These are phyloP conservation scores for Talaromyces amestolkiae DNA, from an alignment of 2,329 filamentous ascomycete genomes.

Conservation along the genomic window DNA sequence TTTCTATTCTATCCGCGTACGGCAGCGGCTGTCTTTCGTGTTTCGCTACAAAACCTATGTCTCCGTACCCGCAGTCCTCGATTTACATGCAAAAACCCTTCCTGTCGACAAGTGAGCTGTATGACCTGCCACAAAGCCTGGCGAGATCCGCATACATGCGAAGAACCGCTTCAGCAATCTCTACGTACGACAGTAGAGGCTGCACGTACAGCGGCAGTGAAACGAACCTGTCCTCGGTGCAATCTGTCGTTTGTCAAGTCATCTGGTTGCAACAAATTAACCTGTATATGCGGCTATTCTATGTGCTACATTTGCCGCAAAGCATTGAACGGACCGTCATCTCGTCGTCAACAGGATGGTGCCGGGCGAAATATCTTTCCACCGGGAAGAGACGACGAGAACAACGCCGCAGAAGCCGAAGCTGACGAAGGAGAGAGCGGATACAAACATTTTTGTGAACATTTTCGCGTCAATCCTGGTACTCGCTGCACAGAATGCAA, in stretches of 20 bases:
- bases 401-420: conserved; percentile 13
- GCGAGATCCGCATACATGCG: conserved; percentile 85
- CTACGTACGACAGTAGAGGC: conserved; percentile 87
- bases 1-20: conserved; percentile 55
- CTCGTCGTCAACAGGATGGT: not conserved
- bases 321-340: conserved; percentile 43
- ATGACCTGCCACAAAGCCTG: conserved; percentile 78
- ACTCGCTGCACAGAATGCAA: conserved; percentile 74
- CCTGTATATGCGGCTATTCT: conserved; percentile 90
- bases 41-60: conserved; percentile 64
- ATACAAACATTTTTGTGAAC: conserved; percentile 93
- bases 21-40: conserved; percentile 52
- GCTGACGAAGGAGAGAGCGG: conserved; percentile 56
- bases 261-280: conserved; percentile 93
- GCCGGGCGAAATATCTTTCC: not conserved
- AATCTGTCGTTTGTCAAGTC: conserved; percentile 90
- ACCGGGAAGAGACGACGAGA: not conserved
- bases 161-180: conserved; percentile 76
- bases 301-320: conserved; percentile 98
- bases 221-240: conserved; percentile 90
- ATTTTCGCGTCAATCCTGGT: conserved; percentile 81
- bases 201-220: conserved; percentile 89
- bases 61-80: conserved; percentile 69
- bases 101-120: conserved; percentile 71
- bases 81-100: conserved; percentile 71